Evolutionary conservation across 768 basidiomycete species (phyloP).

Genomic region (Boletus reticuloceps): DNA sequence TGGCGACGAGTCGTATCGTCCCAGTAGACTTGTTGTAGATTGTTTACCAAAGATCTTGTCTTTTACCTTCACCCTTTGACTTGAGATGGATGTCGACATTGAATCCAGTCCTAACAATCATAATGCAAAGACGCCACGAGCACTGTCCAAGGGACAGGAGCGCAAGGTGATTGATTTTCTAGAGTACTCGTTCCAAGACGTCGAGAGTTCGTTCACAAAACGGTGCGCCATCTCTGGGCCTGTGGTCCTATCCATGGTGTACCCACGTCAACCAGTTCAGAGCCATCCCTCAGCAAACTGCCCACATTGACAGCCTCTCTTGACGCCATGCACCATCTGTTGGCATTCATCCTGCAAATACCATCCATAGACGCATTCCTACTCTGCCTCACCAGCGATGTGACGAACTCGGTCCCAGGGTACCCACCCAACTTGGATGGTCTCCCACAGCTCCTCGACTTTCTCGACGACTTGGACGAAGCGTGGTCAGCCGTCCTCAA

Average conservation of each 20-base stretch:
- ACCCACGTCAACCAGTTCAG: conserved; percentile 17
- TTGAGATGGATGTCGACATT: too few species aligned
- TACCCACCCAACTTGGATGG: conserved; percentile 48
- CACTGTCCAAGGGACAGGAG: conserved; percentile 58
- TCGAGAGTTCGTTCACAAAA: too few species aligned
- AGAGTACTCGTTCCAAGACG: conserved; percentile 58
- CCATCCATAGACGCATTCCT: too few species aligned
- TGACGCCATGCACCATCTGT: conserved; percentile 29
- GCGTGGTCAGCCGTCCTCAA: conserved; percentile 70
- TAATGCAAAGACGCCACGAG: too few species aligned
- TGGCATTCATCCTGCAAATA: too few species aligned
- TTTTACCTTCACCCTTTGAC: too few species aligned
- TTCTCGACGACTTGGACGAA: conserved; percentile 70
- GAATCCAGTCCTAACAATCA: too few species aligned
- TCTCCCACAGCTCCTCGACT: conserved; percentile 40
- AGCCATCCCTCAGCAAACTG: conserved; percentile 44
- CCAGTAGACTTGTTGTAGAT: too few species aligned
- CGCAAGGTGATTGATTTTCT: conserved; percentile 61
- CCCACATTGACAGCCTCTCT: conserved; percentile 62
- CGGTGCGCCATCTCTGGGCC: conserved; percentile 46
- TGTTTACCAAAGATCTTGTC: background rate
- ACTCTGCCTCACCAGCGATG: too few species aligned
- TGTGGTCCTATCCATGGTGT: background rate
- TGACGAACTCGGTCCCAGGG: conserved; percentile 49
- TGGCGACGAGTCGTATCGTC: too few species aligned